Base-by-base conservation (phyloP, 2,329 filamentous ascomycete species). In the Phialophora expanda region DNA sequence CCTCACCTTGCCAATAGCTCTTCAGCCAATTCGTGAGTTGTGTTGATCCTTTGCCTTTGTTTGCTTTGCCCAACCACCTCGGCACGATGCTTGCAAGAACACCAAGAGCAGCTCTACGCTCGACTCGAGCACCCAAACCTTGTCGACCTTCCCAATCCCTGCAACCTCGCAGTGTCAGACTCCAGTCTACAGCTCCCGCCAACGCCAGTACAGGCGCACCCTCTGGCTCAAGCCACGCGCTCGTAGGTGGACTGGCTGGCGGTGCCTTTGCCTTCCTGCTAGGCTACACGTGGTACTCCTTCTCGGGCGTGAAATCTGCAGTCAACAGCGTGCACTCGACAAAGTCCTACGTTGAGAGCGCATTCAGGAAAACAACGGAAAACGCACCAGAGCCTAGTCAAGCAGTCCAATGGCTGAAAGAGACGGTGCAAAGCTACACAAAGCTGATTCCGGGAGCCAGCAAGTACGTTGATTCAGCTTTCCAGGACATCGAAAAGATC, bases 371-470 rank as follows among this genome's bases (percentile, higher is more conserved):
- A 74, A 80, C 90, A 5, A 84, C 88, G 69, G 78, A 88, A 62
- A 82, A 83, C 54, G 86, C 89, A 0, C 90, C 90, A 0, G 84
- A 86, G 66, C 83, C 88, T 14, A 89, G 90, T 68, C 84, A 90
- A 76, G 89, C 89, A 1, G 80, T 91, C 46, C 78, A 84, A 66
- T 88, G 85, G 79, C 84, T 93, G 66, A 87, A 87, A 73, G 80
- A 87, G 64, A 87, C 88, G 12, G 86, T 87, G 30, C 87, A 86
- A 74, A 87, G 87, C 26, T 93, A 93, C 73, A 88, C 89, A 1
- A 81, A 80, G 2, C 91, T 89, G 82, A 85, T 93, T 32, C 90
- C 90, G 0, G 90, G 90, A 12, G 90, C 87, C 1, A 84, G 85
- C 32, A 78, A 82, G 55, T 91, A 90, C 72, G 85, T 93, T 56